phyloP scores from a whole-genome alignment of 768 basidiomycete species.

The Coprinopsis sp. region DNA sequence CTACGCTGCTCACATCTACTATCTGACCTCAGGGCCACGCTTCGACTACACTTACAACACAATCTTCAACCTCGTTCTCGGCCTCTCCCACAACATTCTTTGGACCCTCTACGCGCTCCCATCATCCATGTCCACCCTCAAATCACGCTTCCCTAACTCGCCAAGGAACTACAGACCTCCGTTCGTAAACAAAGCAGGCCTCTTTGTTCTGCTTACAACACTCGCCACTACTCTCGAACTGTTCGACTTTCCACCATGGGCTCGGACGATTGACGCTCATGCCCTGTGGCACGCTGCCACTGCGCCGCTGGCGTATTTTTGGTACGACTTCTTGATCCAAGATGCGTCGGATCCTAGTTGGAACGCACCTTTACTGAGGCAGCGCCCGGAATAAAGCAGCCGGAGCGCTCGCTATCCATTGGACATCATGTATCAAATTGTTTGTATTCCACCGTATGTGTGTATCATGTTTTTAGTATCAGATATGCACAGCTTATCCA shows the following conservation, averaged over 20 bases:
- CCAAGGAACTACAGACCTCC: slow-evolving; percentile 55
- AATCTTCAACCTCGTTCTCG: slow-evolving; percentile 72
- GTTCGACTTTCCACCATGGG: slow-evolving; percentile 84
- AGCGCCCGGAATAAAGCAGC: slow-evolving; percentile 2
- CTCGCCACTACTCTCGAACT: slow-evolving; percentile 77
- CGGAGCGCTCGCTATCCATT: no score
- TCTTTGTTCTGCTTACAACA: slow-evolving; percentile 68
- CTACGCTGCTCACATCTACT: slow-evolving; percentile 71
- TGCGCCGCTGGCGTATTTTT: slow-evolving; percentile 65
- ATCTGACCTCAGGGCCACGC: slow-evolving; percentile 67
- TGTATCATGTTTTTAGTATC: no score
- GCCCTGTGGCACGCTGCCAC: slow-evolving; percentile 91
- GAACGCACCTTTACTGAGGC: slow-evolving; percentile 32
- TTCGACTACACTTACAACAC: slow-evolving; percentile 97
- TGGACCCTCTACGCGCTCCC: slow-evolving; percentile 77
- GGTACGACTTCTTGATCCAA: slow-evolving; percentile 81
- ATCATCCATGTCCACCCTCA: slow-evolving; percentile 39
- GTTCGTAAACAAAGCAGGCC: slow-evolving; percentile 47
- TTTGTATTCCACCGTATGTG: no score
- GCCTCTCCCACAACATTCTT: slow-evolving; percentile 70
- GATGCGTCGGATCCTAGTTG: slow-evolving; percentile 72
- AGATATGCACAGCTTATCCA: no score
- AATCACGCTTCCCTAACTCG: slow-evolving; percentile 46
- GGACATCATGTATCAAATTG: no score
- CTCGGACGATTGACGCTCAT: slow-evolving; percentile 82